phyloP scores from a whole-genome alignment of 2,329 filamentous ascomycete species.

The Alternaria rosae region DNA sequence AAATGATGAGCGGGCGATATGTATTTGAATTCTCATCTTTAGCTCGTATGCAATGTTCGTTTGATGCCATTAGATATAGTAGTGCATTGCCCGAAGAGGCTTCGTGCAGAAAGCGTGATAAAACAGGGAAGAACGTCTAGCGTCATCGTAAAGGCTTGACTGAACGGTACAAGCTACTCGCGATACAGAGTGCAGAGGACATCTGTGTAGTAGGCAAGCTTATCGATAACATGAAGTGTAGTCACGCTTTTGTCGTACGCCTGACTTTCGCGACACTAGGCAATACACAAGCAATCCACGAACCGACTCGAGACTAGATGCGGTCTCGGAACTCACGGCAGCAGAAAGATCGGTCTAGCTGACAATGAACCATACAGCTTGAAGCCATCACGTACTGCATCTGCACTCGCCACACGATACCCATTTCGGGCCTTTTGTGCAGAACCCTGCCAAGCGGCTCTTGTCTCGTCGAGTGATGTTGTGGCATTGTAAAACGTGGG shows the following conservation, averaged over 20 bases:
- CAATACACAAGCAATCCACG: background rate
- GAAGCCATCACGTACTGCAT: background rate
- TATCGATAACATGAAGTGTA: background rate
- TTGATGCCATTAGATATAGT: background rate
- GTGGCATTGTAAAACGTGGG: conserved; percentile 10
- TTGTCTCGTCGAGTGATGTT: conserved; percentile 8
- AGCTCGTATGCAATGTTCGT: background rate
- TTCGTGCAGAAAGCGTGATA: background rate
- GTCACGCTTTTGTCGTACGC: background rate
- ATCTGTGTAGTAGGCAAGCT: background rate
- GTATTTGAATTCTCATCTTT: background rate
- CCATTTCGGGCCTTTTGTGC: conserved; percentile 3
- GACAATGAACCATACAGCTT: background rate
- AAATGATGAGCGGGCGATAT: background rate
- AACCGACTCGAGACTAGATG: background rate
- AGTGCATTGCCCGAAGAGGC: background rate
- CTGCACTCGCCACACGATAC: background rate
- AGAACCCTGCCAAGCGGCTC: background rate
- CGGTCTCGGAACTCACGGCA: background rate
- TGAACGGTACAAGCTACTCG: background rate
- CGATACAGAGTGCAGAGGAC: background rate
- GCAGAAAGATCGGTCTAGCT: background rate
- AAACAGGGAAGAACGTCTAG: background rate
- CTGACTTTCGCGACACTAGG: background rate
- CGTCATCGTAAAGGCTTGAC: background rate